These are phyloP conservation scores for Plasmodium gaboni DNA, from an alignment of 169 alveolate genomes.

Conservation along the genomic window DNA sequence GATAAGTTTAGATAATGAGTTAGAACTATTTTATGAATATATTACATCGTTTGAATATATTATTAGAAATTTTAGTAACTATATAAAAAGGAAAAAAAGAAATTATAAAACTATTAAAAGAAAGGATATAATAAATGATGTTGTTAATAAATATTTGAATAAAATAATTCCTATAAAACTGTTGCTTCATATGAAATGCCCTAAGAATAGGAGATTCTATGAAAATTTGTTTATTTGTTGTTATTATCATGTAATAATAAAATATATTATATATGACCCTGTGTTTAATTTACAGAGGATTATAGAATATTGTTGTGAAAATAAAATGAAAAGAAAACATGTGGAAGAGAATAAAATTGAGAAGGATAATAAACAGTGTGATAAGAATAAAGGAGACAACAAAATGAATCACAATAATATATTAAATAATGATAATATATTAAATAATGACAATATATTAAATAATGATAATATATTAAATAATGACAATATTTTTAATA, in stretches of 20 bases:
- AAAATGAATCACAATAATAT: neutral
- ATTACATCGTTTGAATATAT: conserved; percentile 35
- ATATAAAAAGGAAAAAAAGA: conserved; percentile 42
- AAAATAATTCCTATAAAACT: conserved; percentile 24
- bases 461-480: neutral
- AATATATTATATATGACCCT: conserved; percentile 29
- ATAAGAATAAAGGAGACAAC: neutral
- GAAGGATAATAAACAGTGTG: neutral
- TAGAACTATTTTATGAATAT: conserved; percentile 44
- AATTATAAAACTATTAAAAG: conserved; percentile 25
- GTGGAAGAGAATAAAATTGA: neutral
- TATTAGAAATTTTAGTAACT: conserved; percentile 21
- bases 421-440: neutral
- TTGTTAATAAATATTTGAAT: conserved; percentile 44
- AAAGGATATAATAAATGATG: conserved; percentile 19
- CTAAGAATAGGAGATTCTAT: conserved; percentile 25
- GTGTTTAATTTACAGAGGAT: conserved; percentile 19
- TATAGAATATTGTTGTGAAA: neutral
- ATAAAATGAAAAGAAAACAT: neutral
- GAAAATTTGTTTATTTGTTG: conserved; percentile 45
- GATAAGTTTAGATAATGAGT: conserved; percentile 37
- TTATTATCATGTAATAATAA: conserved; percentile 45
- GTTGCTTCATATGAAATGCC: conserved; percentile 49
- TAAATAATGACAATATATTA: neutral
- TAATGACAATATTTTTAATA: too few species aligned